Base-by-base conservation (phyloP, 176 grass and related monocot species). In the Cocos nucifera region DNA sequence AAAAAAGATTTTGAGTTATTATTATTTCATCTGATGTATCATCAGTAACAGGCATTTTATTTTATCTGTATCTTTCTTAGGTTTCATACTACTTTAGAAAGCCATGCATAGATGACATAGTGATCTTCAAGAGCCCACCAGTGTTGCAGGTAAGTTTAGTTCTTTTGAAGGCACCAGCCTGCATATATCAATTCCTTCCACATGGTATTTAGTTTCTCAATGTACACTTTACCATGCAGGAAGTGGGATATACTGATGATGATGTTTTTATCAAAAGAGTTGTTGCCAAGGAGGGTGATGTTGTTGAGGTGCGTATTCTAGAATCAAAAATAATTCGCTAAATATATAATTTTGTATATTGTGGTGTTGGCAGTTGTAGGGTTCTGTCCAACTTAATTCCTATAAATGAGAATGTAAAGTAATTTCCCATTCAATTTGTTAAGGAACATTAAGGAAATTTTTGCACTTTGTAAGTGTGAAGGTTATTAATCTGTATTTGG, bases 221-320 rank as follows among this genome's bases (percentile, higher is more conserved):
- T 62, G 19, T 32, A 3, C 26, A 63, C 35, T 51, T 54, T 67
- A 76, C 25, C 23, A 69, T 52, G 75, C 39, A 97, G 92, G 92
- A 97, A 83, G 87, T 83, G 1, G 92, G 92, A 6, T 97, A 97
- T 55, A 88, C 78, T 16, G 73, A 97, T 80, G 80, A 83, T 88
- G 92, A 91, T 61, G 92, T 97, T 67, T 97, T 97, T 62, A 97
- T 97, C 70, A 91, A 97, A 82, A 88, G 92, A 80, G 65, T 97
- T 66, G 83, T 97, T 77, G 92, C 92, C 53, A 85, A 76, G 78
- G 92, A 75, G 26, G 92, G 92, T 6, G 92, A 91, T 54, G 27
- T 82, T 85, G 92, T 97, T 66, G 92, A 97, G 81, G 92, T 97
- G 76, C 66, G 66, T 83, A 6, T 54, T 72, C 44, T 21, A 62